Evolutionary conservation across 176 grass and related monocot genomes (phyloP).

Genomic region (Rhynchospora breviuscula): DNA sequence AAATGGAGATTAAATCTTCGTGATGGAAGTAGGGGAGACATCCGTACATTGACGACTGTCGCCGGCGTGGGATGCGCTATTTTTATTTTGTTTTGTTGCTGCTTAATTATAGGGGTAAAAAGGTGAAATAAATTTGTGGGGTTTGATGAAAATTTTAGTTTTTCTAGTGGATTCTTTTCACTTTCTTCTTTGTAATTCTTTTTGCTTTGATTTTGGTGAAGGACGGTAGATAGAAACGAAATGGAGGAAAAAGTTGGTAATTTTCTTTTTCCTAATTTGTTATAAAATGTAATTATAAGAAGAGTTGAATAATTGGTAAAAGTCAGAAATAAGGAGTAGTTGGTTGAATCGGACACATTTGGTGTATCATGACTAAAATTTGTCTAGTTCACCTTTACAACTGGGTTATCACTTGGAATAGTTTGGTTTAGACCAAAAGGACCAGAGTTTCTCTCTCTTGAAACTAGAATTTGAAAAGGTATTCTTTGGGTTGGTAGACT

Average conservation of each 20-base stretch:
- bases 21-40: slow-evolving; percentile 22
- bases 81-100: slow-evolving; percentile 29
- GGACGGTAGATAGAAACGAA: background rate
- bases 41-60: slow-evolving; percentile 84
- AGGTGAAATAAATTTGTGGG: slow-evolving; percentile 18
- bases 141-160: background rate
- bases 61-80: slow-evolving; percentile 54
- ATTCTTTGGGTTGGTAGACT: slow-evolving; percentile 4
- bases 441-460: background rate
- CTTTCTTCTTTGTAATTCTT: background rate
- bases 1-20: background rate
- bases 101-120: slow-evolving; percentile 12
- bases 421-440: background rate
- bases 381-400: slow-evolving; percentile 27
- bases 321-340: background rate
- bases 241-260: background rate
- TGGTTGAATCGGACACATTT: slow-evolving; percentile 19
- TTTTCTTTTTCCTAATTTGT: background rate
- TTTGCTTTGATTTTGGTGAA: slow-evolving; percentile 4
- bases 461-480: background rate
- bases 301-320: background rate
- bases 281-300: background rate
- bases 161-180: background rate
- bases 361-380: background rate
- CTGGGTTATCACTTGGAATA: background rate